Conservation (phyloP, 495 filamentous ascomycete species). For the Letharia lupina region DNA sequence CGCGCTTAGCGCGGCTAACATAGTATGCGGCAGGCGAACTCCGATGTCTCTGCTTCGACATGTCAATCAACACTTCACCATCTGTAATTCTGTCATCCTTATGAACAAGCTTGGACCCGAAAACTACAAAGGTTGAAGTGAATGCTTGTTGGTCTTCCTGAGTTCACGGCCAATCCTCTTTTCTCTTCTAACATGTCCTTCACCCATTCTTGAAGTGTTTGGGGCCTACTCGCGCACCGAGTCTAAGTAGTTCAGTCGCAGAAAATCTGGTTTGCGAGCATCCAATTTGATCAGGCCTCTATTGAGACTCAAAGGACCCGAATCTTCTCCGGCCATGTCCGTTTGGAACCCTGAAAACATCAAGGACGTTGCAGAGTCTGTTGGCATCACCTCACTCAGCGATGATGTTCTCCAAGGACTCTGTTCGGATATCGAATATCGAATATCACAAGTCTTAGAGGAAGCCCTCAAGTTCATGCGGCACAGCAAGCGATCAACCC, state of each 20-base stretch:
- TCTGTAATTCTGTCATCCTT: no score
- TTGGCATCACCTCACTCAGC: conserved; percentile 69
- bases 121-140: not conserved
- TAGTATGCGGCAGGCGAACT: not conserved
- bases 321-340: conserved; percentile 31
- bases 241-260: not conserved
- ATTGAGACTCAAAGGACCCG: not conserved
- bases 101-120: not conserved
- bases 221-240: not conserved
- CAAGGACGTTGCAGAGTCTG: conserved; percentile 87
- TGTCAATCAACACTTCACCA: not conserved
- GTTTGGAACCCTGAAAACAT: conserved; percentile 97
- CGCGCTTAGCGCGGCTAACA: not conserved
- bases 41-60: not conserved
- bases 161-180: not conserved
- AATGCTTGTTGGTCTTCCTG: not conserved
- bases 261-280: not conserved
- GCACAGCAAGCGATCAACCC: conserved; percentile 67
- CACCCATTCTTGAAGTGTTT: not conserved
- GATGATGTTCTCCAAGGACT: conserved; percentile 79
- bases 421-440: conserved; percentile 89
- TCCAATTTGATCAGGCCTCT: not conserved
- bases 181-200: not conserved
- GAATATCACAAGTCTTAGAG: conserved; percentile 81
- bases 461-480: conserved; percentile 96